phyloP scores from a whole-genome alignment of 495 filamentous ascomycete species.

The Choiromyces venosus region DNA sequence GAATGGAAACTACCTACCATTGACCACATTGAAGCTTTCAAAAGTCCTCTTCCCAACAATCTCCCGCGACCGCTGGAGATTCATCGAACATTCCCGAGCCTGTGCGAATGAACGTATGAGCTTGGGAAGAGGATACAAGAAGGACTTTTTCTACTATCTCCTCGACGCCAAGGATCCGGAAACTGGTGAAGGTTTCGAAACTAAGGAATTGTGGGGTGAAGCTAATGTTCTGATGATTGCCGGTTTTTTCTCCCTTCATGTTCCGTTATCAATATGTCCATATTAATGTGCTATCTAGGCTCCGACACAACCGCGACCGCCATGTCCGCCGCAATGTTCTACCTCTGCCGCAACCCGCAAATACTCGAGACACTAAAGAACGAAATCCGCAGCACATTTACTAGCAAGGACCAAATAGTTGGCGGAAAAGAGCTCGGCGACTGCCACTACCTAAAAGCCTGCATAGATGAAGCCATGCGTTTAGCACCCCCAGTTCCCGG shows the following conservation, averaged over 20 bases:
- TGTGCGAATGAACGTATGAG: constrained; percentile 55
- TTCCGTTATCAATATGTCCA: neutral
- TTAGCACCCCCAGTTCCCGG: constrained; percentile 58
- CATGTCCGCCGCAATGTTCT: constrained; percentile 57
- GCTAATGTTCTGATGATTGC: constrained; percentile 43
- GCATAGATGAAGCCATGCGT: constrained; percentile 61
- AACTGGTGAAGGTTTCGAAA: constrained; percentile 46
- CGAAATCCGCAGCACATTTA: constrained; percentile 54
- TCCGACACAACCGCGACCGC: constrained; percentile 58
- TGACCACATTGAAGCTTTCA: constrained; percentile 53
- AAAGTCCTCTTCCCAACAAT: constrained; percentile 56
- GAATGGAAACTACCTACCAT: constrained; percentile 57
- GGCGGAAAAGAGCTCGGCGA: constrained; percentile 49
- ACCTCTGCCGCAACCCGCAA: constrained; percentile 52
- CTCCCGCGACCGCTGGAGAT: constrained; percentile 55
- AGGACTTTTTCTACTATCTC: constrained; percentile 54
- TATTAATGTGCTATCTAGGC: constrained; percentile 41
- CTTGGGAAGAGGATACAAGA: constrained; percentile 34
- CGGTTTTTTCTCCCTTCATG: constrained; percentile 41
- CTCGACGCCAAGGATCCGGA: constrained; percentile 56
- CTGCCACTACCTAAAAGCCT: constrained; percentile 56
- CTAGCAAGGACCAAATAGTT: constrained; percentile 53
- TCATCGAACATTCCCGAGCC: constrained; percentile 56
- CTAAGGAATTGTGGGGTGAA: constrained; percentile 42
- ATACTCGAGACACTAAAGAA: constrained; percentile 47